Base-by-base conservation (phyloP, 2,329 filamentous ascomycete genomes). In the Trichophyton equinum region DNA sequence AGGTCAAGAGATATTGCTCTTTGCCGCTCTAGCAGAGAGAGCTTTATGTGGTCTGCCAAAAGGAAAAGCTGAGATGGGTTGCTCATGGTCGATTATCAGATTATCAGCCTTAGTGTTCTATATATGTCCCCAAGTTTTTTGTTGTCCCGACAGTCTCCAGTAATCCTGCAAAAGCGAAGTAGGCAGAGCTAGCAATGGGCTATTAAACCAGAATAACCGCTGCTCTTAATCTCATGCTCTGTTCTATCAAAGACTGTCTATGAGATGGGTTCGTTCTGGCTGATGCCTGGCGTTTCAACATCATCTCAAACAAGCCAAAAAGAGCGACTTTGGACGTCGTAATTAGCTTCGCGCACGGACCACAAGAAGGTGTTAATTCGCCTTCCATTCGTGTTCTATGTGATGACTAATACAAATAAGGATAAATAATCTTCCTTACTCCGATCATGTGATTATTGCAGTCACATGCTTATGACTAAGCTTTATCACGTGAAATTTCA, bases 41-140 rank as follows among this genome's bases (percentile, higher is more conserved):
- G 84, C 76, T 97, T 96, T 80, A 97, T 89, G 75, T 97, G 92
- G 77, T 99, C 94, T 69, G 91, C 90, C 62, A 97, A 84, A 60
- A 97, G 86, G 73, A 91, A 90, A 67, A 97, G 86, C 74, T 96
- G 91, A 13, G 81, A 80, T 57, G 83, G 79, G 67, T 80, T 83
- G 62, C 78, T 71, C 76, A 78, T 79, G 30, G 69, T 62, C 40
- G 51, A 36, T 18, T 6, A 57, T n/a, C 22, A 53, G 51, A 36
- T 18, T 6, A 57, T n/a, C 22, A 53, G 49, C 22, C 49, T 55
- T 25, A 30, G 25, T 51, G 4, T 51, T 30, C 25, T 25, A 27
- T n/a, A 20, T 47, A 47, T 47, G 7, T 2, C 8, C 27, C 27
- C 27, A 1, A 7, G 27, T 30, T 30, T 30, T 7, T 30, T 30